Evolutionary conservation across 176 grass and related monocot genomes (phyloP).

Genomic region (Paspalum notatum): DNA sequence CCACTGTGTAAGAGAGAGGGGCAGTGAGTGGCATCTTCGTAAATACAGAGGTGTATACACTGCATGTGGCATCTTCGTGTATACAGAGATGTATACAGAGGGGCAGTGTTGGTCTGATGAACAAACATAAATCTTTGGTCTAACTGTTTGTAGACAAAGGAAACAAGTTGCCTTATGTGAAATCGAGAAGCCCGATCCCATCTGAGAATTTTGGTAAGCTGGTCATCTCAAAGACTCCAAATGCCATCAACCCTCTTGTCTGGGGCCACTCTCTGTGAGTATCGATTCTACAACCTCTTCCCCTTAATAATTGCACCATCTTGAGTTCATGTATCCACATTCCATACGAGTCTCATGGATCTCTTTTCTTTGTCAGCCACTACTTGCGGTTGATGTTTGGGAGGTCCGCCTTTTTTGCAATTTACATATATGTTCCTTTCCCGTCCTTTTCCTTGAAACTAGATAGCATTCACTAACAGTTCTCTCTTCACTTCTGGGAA

Average conservation of each 20-base stretch:
- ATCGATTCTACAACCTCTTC: neutral
- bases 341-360: slow-evolving; percentile 35
- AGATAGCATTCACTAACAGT: slow-evolving; percentile 35
- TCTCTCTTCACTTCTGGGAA: neutral
- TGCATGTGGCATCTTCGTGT: too few species aligned
- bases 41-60: too few species aligned
- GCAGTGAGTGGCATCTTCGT: too few species aligned
- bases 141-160: slow-evolving; percentile 61
- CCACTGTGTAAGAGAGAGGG: too few species aligned
- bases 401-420: slow-evolving; percentile 59
- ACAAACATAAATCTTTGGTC: slow-evolving; percentile 14
- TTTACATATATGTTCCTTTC: neutral
- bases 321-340: neutral
- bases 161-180: slow-evolving; percentile 71
- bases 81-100: too few species aligned
- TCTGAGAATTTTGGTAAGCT: slow-evolving; percentile 78
- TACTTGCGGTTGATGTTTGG: slow-evolving; percentile 93
- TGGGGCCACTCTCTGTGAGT: slow-evolving; percentile 95
- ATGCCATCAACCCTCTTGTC: slow-evolving; percentile 85
- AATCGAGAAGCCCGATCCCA: slow-evolving; percentile 73
- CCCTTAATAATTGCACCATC: neutral
- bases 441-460: neutral
- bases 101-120: slow-evolving; percentile 19
- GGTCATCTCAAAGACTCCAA: slow-evolving; percentile 78
- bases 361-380: slow-evolving; percentile 72